These are phyloP conservation scores for Eucalyptus guilfoylei DNA, from an alignment of 345 rosid genomes.

Conservation along the genomic window DNA sequence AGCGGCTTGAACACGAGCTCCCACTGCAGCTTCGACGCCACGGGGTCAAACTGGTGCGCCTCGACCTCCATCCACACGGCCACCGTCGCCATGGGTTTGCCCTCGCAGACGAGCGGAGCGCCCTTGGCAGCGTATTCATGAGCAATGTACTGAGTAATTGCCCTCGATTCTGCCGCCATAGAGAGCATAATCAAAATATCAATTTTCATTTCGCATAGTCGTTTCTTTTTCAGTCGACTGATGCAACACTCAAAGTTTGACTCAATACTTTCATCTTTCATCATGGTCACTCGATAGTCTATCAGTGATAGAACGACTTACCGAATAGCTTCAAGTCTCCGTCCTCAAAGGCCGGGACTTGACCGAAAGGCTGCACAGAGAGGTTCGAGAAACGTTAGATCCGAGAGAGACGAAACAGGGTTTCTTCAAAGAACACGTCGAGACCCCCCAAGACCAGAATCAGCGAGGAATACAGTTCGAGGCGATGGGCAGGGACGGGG, in stretches of 20 bases:
- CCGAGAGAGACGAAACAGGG: conserved; percentile 5
- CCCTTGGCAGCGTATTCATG: conserved; percentile 37
- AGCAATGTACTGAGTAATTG: conserved; percentile 50
- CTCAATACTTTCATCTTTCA: not conserved
- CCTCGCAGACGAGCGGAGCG: conserved; percentile 22
- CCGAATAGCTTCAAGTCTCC: conserved; percentile 66
- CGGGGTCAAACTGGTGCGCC: conserved; percentile 47
- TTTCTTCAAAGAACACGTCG: conserved; percentile 11
- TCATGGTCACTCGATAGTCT: not conserved
- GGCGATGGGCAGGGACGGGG: not conserved
- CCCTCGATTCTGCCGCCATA: conserved; percentile 62
- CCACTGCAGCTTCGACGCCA: conserved; percentile 45
- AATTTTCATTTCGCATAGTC: not conserved
- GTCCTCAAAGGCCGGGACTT: conserved; percentile 58
- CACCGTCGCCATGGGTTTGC: conserved; percentile 12
- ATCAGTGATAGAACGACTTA: not conserved
- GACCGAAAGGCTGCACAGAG: conserved; percentile 64
- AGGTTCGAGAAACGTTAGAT: conserved; percentile 39
- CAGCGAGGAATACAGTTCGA: conserved; percentile 1
- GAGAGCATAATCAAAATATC: not conserved
- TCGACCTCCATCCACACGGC: conserved; percentile 62
- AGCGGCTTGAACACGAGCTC: conserved; percentile 36
- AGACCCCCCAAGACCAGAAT: not conserved
- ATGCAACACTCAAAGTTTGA: not conserved
- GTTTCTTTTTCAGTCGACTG: not conserved